phyloP scores from a whole-genome alignment of 768 basidiomycete species.

The Tylopilus sp. region DNA sequence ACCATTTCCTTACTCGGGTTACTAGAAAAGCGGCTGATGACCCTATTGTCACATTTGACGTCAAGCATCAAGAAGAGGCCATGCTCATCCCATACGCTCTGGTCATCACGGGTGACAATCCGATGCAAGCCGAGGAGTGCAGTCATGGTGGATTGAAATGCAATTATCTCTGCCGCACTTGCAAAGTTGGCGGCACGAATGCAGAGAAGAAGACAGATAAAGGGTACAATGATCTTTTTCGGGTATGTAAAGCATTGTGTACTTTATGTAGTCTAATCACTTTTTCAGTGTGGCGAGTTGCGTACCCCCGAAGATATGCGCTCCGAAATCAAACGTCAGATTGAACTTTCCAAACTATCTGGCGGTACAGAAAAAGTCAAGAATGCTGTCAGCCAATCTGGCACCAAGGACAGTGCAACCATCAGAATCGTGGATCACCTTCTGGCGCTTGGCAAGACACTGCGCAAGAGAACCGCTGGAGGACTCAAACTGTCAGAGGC shows the following conservation, averaged over 20 bases:
- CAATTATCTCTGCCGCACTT: slow-evolving; percentile 27
- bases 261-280: too few relatives aligned
- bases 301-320: slow-evolving; percentile 1
- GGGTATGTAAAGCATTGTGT: too few relatives aligned
- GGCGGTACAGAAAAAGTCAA: slow-evolving; percentile 13
- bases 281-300: slow-evolving; percentile 5
- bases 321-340: slow-evolving; percentile 1
- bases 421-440: slow-evolving; percentile 30
- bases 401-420: slow-evolving; percentile 28
- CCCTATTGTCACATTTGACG: slow-evolving; percentile 17
- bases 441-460: slow-evolving; percentile 27
- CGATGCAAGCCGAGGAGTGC: slow-evolving; percentile 36
- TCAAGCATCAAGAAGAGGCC: slow-evolving; percentile 20
- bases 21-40: slow-evolving; percentile 1
- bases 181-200: slow-evolving; percentile 29
- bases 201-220: slow-evolving; percentile 22
- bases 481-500: background rate
- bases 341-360: background rate
- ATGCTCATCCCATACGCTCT: slow-evolving; percentile 22
- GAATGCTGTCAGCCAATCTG: slow-evolving; percentile 34
- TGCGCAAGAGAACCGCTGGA: slow-evolving; percentile 3
- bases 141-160: slow-evolving; percentile 31
- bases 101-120: slow-evolving; percentile 31
- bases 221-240: slow-evolving; percentile 25
- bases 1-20: background rate